Percentiles rank a stretch among this genome's conserved stretches.
Conservation (phyloP, 208 protist genomes). For the Leishmania braziliensis region DNA sequence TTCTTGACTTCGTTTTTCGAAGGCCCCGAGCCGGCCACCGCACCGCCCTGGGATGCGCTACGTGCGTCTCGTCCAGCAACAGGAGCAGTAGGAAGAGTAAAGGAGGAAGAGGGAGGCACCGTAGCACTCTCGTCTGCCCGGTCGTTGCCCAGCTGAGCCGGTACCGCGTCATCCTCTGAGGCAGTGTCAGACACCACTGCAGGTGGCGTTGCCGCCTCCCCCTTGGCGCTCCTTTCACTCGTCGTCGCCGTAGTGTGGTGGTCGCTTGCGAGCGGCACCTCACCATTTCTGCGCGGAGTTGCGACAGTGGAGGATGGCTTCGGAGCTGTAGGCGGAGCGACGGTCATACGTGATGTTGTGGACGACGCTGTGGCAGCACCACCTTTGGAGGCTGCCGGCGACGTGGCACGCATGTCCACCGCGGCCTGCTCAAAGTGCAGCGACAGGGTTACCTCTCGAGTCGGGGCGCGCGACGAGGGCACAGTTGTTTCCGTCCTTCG, state of each 20-base stretch:
- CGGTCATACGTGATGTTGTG: background rate
- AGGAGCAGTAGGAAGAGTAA: background rate
- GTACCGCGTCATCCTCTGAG: background rate
- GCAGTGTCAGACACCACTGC: background rate
- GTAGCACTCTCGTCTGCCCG: background rate
- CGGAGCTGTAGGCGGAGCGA: background rate
- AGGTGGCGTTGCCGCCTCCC: background rate
- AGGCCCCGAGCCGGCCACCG: background rate
- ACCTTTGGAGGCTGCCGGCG: background rate
- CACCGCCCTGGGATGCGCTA: background rate
- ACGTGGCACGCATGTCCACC: background rate
- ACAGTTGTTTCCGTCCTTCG: conserved; percentile 16
- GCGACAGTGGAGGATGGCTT: background rate
- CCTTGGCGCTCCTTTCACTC: background rate
- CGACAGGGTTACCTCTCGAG: conserved; percentile 19
- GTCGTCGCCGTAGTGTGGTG: background rate
- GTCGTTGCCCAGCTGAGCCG: background rate
- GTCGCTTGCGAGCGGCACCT: background rate
- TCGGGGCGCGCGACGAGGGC: conserved; percentile 17
- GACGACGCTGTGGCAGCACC: background rate
- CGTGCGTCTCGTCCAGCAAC: background rate
- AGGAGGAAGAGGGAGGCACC: background rate
- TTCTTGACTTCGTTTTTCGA: conserved; percentile 4
- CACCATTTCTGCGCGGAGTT: background rate
- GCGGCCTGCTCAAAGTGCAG: conserved; percentile 4